These are phyloP conservation scores for Macaranga tanarius DNA, from an alignment of 441 rosid genomes.

Conservation along the genomic window DNA sequence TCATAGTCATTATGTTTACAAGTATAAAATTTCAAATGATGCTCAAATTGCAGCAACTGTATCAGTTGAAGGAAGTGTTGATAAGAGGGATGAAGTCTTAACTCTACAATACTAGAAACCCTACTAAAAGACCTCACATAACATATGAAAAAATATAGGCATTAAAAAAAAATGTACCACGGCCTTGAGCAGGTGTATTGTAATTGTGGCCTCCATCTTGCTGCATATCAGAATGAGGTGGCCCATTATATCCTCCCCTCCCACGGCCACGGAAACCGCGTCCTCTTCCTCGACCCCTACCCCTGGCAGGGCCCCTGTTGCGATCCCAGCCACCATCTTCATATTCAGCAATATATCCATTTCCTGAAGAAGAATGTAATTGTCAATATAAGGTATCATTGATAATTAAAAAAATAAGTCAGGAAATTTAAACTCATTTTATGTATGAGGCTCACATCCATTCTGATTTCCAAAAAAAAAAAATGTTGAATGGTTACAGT, in stretches of 20 bases:
- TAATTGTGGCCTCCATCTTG: constrained; percentile 71
- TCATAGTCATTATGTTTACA: neutral
- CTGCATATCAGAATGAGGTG: constrained; percentile 46
- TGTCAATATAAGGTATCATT: neutral
- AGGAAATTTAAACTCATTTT: neutral
- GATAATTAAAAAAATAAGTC: neutral
- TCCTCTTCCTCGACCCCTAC: constrained; percentile 86
- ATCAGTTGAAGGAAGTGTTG: no score
- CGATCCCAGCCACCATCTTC: constrained; percentile 81
- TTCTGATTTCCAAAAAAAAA: neutral
- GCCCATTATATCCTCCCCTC: constrained; percentile 71
- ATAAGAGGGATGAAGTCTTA: neutral
- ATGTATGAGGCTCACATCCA: neutral
- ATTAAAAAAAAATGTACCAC: constrained; percentile 35
- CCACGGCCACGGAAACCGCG: constrained; percentile 74
- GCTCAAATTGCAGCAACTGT: no score
- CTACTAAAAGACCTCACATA: neutral
- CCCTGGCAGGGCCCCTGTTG: constrained; percentile 56
- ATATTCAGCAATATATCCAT: constrained; percentile 57
- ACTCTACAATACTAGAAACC: neutral
- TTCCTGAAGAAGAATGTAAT: constrained; percentile 36
- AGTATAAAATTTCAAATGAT: no score
- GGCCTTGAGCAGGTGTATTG: constrained; percentile 62
- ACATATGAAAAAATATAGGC: no score
- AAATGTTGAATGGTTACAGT: no score